phyloP scores from a whole-genome alignment of 768 basidiomycete genomes.

The Sarcodon aspratus region DNA sequence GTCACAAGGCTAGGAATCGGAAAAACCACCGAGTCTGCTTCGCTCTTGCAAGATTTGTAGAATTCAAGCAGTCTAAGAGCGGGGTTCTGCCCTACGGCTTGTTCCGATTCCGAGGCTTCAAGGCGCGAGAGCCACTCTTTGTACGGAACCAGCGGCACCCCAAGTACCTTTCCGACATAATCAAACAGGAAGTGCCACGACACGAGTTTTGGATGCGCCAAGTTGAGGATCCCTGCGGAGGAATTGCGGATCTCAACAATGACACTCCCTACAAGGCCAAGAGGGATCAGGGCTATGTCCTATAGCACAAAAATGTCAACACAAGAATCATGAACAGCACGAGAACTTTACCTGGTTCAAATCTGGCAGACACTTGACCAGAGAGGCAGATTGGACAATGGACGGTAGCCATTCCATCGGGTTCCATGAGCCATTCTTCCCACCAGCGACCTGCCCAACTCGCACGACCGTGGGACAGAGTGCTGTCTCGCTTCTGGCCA shows the following conservation, averaged over 20 bases:
- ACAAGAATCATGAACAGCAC: background rate
- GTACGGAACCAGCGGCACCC: conserved; percentile 15
- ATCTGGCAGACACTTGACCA: conserved; percentile 14
- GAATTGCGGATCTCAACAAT: conserved; percentile 14
- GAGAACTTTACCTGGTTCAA: conserved; percentile 7
- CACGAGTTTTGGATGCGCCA: conserved; percentile 14
- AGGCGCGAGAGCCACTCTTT: conserved; percentile 12
- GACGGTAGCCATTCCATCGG: conserved; percentile 20
- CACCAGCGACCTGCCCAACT: conserved; percentile 21
- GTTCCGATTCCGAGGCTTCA: conserved; percentile 3
- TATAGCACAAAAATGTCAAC: background rate
- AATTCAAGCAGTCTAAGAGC: conserved; percentile 16
- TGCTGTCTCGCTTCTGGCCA: conserved; percentile 8
- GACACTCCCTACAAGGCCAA: conserved; percentile 10
- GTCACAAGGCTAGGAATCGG: background rate
- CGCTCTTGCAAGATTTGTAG: no score
- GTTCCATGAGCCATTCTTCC: conserved; percentile 21
- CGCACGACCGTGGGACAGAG: conserved; percentile 19
- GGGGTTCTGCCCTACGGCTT: conserved; percentile 10
- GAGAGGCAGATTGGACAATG: conserved; percentile 13
- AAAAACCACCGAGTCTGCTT: background rate
- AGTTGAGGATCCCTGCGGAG: conserved; percentile 6
- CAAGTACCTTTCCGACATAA: conserved; percentile 6
- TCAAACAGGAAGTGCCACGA: conserved; percentile 6
- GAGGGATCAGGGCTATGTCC: conserved; percentile 15